phyloP scores from a whole-genome alignment of 208 protist genomes.

The Acanthamoeba sp. region DNA sequence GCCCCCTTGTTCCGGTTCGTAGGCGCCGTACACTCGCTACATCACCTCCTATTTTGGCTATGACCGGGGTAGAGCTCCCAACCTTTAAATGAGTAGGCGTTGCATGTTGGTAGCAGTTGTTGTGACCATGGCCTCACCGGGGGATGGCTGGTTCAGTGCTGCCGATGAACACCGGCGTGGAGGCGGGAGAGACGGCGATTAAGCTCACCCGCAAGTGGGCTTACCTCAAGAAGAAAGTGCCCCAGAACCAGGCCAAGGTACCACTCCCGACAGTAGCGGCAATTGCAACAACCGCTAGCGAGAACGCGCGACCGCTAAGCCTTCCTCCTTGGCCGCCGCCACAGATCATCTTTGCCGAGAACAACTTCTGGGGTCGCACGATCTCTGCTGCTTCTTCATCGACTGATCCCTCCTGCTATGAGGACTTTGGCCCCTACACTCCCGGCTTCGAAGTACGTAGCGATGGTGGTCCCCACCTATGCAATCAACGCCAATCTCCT shows the following conservation, averaged over 20 bases:
- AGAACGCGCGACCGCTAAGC: neutral
- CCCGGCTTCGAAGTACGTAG: constrained; percentile 88
- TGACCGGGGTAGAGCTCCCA: constrained; percentile 57
- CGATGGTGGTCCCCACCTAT: too few relatives aligned
- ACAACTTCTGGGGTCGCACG: constrained; percentile 94
- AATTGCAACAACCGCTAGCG: neutral
- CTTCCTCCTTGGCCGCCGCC: constrained; percentile 77
- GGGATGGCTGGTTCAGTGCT: constrained; percentile 88
- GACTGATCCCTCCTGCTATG: constrained; percentile 88
- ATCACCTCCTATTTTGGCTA: constrained; percentile 74
- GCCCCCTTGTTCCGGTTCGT: neutral
- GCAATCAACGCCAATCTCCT: too few relatives aligned
- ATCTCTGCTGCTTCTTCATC: constrained; percentile 91
- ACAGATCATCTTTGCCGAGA: constrained; percentile 85
- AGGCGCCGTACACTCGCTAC: constrained; percentile 43
- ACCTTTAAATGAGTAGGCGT: too few relatives aligned
- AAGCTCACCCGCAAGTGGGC: constrained; percentile 95
- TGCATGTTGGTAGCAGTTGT: too few relatives aligned
- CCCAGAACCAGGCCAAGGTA: constrained; percentile 87
- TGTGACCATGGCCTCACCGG: too few relatives aligned
- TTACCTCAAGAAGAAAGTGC: constrained; percentile 92
- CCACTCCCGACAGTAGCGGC: neutral
- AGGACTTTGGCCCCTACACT: constrained; percentile 91
- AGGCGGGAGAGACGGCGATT: constrained; percentile 93
- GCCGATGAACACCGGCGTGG: constrained; percentile 96